Evolutionary conservation across 192 early-diverging fungal species (phyloP).

Genomic region (Backusella liffmaniae): DNA sequence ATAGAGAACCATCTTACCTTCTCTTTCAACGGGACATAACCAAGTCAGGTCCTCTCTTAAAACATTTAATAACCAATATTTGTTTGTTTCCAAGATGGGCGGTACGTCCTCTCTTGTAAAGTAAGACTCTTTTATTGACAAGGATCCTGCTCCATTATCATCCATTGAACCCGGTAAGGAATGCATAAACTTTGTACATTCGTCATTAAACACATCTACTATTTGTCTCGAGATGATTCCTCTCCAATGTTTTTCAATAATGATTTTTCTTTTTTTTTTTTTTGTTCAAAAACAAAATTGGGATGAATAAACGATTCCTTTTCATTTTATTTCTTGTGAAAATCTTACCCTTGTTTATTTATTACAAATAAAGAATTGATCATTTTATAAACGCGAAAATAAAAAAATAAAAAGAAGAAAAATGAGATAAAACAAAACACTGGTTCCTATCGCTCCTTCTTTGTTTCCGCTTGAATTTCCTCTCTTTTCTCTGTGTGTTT

Average conservation of each 20-base stretch:
- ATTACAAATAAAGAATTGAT: slow-evolving; percentile 73
- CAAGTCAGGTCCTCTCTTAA: slow-evolving; percentile 73
- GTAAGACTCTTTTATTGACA: slow-evolving; percentile 29
- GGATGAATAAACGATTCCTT: slow-evolving; percentile 12
- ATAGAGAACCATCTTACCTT: slow-evolving; percentile 52
- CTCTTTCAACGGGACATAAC: slow-evolving; percentile 68
- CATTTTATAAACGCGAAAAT: slow-evolving; percentile 25
- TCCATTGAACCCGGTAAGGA: slow-evolving; percentile 40
- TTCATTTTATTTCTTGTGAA: not conserved
- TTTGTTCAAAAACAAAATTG: not conserved
- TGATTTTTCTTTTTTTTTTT: slow-evolving; percentile 64
- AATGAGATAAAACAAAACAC: not conserved
- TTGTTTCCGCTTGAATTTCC: slow-evolving; percentile 6
- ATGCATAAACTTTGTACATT: slow-evolving; percentile 54
- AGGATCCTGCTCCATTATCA: not conserved
- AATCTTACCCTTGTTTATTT: slow-evolving; percentile 56
- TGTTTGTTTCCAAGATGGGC: slow-evolving; percentile 62
- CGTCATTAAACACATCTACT: slow-evolving; percentile 61
- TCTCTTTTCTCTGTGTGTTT: too few species aligned
- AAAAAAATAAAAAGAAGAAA: not conserved
- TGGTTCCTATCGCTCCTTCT: not conserved
- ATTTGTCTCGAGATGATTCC: slow-evolving; percentile 59
- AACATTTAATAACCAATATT: slow-evolving; percentile 65
- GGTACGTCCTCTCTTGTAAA: slow-evolving; percentile 56
- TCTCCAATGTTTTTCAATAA: slow-evolving; percentile 90